Conservation (phyloP, 2,329 filamentous ascomycete genomes). For the Penicillium sp. region DNA sequence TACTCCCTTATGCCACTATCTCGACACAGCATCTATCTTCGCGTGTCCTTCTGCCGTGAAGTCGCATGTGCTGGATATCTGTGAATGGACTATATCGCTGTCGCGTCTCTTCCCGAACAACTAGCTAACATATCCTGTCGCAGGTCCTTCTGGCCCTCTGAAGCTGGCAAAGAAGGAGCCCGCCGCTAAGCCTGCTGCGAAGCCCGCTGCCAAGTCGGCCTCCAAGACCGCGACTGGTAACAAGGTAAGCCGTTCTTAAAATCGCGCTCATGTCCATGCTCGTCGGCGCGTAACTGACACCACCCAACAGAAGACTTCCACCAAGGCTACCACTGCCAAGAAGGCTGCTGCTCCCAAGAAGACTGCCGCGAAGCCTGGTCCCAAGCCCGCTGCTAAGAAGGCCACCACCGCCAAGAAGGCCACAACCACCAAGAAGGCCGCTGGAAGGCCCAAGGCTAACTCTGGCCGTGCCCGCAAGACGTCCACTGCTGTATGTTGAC, state of each 20-base stretch:
- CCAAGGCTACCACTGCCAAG: slow-evolving; percentile 32
- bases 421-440: slow-evolving; percentile 56
- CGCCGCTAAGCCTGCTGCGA: slow-evolving; percentile 27
- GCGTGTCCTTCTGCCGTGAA: neutral
- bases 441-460: slow-evolving; percentile 57
- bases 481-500: slow-evolving; percentile 43
- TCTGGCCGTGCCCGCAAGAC: slow-evolving; percentile 60
- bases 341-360: slow-evolving; percentile 30
- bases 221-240: too few species aligned
- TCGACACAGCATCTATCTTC: neutral
- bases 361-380: slow-evolving; percentile 18
- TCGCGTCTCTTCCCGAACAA: slow-evolving; percentile 22
- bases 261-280: neutral
- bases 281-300: slow-evolving; percentile 13
- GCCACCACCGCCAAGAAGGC: slow-evolving; percentile 46
- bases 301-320: slow-evolving; percentile 46
- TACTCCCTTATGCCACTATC: too few species aligned
- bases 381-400: slow-evolving; percentile 48
- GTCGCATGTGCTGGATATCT: neutral
- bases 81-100: slow-evolving; percentile 20
- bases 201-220: slow-evolving; percentile 27
- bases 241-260: slow-evolving; percentile 20
- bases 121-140: slow-evolving; percentile 15
- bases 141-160: slow-evolving; percentile 83
- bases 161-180: slow-evolving; percentile 86